Base-by-base conservation (phyloP, 208 protist species). In the Leishmania martiniquensis region DNA sequence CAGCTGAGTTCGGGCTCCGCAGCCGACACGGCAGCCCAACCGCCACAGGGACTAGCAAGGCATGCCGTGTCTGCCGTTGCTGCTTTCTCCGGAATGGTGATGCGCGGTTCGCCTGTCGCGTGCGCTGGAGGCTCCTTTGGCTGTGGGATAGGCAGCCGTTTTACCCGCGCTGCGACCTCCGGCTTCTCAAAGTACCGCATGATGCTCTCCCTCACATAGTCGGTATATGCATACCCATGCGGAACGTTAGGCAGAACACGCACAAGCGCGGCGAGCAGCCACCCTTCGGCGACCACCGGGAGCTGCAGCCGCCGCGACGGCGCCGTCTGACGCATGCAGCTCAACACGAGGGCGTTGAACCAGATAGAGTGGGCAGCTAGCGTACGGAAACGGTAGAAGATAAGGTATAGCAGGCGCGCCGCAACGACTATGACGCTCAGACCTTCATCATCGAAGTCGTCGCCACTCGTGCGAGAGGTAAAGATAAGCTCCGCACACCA, bases 401-500 rank as follows among this genome's bases (percentile, higher is more conserved):
- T 39, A 47, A 65, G 59, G 59, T 76, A 67, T 22, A 76, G n/a
- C 42, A 76, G 72, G 25, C 72, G 72, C 47, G 72, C 72, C 29
- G 59, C 32, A 34, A 76, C 72, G 10, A 54, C 10, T 42, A 54
- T 44, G 22, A 34, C 51, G 54, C 25, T 39, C n/a, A 22, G 29
- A 42, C 6, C 5, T 2, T 25, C 20, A 29, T 32, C 59, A 4
- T 72, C 1, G 39, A 54, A 15, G 51, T 57, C 62, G 34, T 70
- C 69, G 55, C 49, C 37, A 39, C 42, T n/a, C 34, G 29, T 51
- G 32, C 37, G 39, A 20, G 77, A 15, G 22, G 72, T 59, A 32
- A 59, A 39, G 32, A 84, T 72, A 2, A 81, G 25, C 44, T 55
- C 80, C 17, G 65, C 67, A 39, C 78, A 60, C 79, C 87, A 87